Percentiles rank a stretch among this genome's conserved stretches.
phyloP scores from a whole-genome alignment of 129 eudicot genomes.

The Glebionis coronaria region DNA sequence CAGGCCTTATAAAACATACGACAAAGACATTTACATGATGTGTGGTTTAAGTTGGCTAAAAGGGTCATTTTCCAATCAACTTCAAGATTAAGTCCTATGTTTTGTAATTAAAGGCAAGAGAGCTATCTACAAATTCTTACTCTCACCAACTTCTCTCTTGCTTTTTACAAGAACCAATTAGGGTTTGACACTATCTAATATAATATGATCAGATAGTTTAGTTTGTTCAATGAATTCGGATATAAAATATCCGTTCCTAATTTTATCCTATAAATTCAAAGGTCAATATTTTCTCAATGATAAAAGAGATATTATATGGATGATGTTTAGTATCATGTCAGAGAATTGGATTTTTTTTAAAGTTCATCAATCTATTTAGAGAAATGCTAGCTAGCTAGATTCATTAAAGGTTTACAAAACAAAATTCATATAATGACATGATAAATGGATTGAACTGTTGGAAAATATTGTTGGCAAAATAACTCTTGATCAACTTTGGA shows the following conservation, averaged over 20 bases:
- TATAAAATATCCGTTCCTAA: neutral
- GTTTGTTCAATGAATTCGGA: neutral
- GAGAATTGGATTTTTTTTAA: neutral
- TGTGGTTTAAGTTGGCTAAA: slow-evolving; percentile 15
- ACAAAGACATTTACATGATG: slow-evolving; percentile 11
- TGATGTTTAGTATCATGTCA: neutral
- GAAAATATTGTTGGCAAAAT: too few species aligned
- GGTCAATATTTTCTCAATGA: neutral
- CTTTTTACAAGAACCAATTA: slow-evolving; percentile 17
- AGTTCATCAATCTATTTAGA: neutral
- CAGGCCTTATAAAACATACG: slow-evolving; percentile 1
- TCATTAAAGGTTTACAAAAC: too few species aligned
- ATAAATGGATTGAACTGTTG: too few species aligned
- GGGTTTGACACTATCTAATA: slow-evolving; percentile 7
- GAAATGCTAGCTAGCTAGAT: too few species aligned
- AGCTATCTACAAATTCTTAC: slow-evolving; percentile 17
- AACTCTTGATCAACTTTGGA: too few species aligned
- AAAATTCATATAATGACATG: too few species aligned
- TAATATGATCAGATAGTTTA: neutral
- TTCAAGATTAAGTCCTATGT: slow-evolving; percentile 23
- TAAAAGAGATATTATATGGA: neutral
- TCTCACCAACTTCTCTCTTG: slow-evolving; percentile 7
- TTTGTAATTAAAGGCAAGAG: slow-evolving; percentile 21
- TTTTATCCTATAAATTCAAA: neutral
- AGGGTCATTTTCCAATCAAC: slow-evolving; percentile 24